A percentile compares a stretch with the other conserved stretches of the same genome.
phyloP scores from a whole-genome alignment of 345 rosid genomes.

The Populus deltoides region DNA sequence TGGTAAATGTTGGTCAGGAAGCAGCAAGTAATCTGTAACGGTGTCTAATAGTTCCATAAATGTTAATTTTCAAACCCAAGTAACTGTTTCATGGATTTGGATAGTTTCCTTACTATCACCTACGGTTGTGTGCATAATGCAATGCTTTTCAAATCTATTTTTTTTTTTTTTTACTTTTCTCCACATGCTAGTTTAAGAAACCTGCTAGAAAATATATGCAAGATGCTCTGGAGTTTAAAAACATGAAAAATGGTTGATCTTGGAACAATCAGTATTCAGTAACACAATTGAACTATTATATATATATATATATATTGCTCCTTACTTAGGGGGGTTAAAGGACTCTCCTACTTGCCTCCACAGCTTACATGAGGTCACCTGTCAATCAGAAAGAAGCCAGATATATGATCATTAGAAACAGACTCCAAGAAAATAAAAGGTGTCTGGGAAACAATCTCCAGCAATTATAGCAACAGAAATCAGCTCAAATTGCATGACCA shows the following conservation, averaged over 20 bases:
- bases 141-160: background rate
- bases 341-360: conserved; percentile 88
- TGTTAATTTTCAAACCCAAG: background rate
- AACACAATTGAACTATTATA: background rate
- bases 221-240: background rate
- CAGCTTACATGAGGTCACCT: conserved; percentile 47
- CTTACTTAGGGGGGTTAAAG: conserved; percentile 80
- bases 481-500: background rate
- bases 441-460: background rate
- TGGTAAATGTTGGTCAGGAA: background rate
- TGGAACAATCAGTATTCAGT: background rate
- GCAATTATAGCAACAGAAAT: background rate
- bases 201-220: background rate
- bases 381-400: background rate
- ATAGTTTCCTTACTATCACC: background rate
- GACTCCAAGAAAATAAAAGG: background rate
- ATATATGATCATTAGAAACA: background rate
- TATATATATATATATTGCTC: background rate
- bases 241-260: background rate
- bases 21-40: background rate
- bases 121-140: background rate
- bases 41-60: background rate
- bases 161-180: background rate
- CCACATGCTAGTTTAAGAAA: background rate
- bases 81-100: background rate